Conservation (phyloP, 169 alveolate genomes). For the Plasmodium sp. region DNA sequence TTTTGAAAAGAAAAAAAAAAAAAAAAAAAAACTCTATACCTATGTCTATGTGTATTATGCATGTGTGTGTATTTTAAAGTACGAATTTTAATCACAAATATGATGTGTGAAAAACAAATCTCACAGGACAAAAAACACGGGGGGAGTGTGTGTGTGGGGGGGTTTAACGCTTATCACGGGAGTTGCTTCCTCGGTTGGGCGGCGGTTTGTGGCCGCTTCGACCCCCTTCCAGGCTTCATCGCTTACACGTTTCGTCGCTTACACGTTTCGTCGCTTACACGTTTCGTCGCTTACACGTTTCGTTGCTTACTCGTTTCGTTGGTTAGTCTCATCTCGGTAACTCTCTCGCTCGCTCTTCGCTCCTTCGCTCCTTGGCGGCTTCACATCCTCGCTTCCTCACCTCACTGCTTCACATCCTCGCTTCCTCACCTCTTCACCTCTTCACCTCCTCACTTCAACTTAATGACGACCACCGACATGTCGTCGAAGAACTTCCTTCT, state of each 20-base stretch:
- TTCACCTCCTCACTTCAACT: neutral
- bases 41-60: neutral
- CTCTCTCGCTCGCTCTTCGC: neutral
- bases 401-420: neutral
- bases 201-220: no score
- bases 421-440: neutral
- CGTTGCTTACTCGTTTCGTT: no score
- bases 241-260: no score
- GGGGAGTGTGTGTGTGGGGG: neutral
- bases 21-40: no score
- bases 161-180: neutral
- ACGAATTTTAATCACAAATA: neutral
- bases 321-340: no score
- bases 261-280: no score
- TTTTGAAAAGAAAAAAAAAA: neutral
- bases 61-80: neutral
- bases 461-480: conserved; percentile 43
- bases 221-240: no score
- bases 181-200: neutral
- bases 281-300: no score
- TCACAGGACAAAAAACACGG: neutral
- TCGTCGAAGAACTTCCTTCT: conserved; percentile 66
- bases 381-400: neutral
- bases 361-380: neutral
- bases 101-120: neutral